A percentile compares a stretch with the other conserved stretches of the same genome.
These are phyloP conservation scores for Trichophyton rubrum DNA, from an alignment of 2,329 filamentous ascomycete species.

Conservation along the genomic window DNA sequence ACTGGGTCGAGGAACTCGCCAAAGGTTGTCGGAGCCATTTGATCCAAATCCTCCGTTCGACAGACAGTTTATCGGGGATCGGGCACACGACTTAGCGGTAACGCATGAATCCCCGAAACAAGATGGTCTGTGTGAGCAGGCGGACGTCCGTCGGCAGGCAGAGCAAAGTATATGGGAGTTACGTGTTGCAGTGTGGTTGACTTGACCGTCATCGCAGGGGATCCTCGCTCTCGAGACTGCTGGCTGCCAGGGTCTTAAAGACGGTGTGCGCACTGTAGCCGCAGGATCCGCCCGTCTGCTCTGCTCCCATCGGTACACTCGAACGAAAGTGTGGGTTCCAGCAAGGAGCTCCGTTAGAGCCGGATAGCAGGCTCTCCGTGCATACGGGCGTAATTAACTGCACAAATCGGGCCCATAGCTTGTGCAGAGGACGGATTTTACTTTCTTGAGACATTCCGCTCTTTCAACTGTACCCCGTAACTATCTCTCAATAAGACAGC, in stretches of 20 bases:
- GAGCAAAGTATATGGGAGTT: too few relatives aligned
- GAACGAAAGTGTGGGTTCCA: too few relatives aligned
- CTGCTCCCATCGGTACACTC: too few relatives aligned
- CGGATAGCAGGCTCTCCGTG: neutral
- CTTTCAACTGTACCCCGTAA: neutral
- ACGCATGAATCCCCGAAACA: neutral
- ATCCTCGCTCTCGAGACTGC: neutral
- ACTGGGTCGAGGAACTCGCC: neutral
- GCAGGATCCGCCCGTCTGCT: neutral
- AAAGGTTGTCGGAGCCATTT: constrained; percentile 3
- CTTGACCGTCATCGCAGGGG: neutral
- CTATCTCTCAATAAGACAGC: neutral
- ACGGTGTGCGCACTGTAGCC: neutral
- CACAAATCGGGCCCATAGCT: too few relatives aligned
- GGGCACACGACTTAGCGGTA: neutral
- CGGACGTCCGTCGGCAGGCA: neutral
- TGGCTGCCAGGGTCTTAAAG: neutral
- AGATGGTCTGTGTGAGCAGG: neutral
- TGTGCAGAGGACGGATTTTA: neutral
- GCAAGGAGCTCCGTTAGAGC: neutral
- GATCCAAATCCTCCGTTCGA: neutral
- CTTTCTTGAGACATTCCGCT: neutral
- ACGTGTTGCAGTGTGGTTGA: neutral
- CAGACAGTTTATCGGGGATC: neutral
- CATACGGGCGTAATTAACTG: too few relatives aligned